Evolutionary conservation across 2,329 filamentous ascomycete species (phyloP).

Genomic region (Xylariaceae sp.): DNA sequence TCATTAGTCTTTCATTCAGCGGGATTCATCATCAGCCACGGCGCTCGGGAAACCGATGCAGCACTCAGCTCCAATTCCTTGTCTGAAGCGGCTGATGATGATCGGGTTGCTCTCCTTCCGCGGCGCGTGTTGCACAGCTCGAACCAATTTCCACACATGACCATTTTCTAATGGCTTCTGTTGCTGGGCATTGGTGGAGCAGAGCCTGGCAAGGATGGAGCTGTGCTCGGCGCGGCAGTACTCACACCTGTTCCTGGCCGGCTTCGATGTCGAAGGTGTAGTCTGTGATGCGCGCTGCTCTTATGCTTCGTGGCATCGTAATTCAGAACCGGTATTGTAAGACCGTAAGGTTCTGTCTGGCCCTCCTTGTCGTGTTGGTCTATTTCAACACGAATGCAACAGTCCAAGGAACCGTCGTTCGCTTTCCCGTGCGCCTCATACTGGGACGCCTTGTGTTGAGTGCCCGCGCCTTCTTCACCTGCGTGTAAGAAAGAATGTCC

Average conservation of each 20-base stretch:
- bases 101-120: no score
- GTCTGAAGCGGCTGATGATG: no score
- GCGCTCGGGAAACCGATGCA: no score
- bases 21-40: no score
- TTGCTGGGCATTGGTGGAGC: no score
- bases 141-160: no score
- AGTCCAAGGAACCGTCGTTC: slow-evolving; percentile 65
- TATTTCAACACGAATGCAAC: slow-evolving; percentile 83
- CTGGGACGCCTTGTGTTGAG: slow-evolving; percentile 69
- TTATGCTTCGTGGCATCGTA: slow-evolving; percentile 29
- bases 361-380: slow-evolving; percentile 79
- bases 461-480: slow-evolving; percentile 77
- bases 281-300: slow-evolving; percentile 21
- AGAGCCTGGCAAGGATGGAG: no score
- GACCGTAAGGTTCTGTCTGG: slow-evolving; percentile 74
- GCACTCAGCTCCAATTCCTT: no score
- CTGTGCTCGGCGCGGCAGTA: slow-evolving; percentile 7
- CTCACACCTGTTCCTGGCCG: slow-evolving; percentile 24
- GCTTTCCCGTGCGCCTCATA: slow-evolving; percentile 49
- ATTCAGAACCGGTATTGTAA: slow-evolving; percentile 73
- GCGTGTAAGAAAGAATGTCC: slow-evolving; percentile 68
- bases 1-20: no score
- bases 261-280: slow-evolving; percentile 24
- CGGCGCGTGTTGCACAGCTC: no score
- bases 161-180: no score